Evolutionary conservation across 31 red algal species (phyloP).

Genomic region (Asparagopsis taxiformis): DNA sequence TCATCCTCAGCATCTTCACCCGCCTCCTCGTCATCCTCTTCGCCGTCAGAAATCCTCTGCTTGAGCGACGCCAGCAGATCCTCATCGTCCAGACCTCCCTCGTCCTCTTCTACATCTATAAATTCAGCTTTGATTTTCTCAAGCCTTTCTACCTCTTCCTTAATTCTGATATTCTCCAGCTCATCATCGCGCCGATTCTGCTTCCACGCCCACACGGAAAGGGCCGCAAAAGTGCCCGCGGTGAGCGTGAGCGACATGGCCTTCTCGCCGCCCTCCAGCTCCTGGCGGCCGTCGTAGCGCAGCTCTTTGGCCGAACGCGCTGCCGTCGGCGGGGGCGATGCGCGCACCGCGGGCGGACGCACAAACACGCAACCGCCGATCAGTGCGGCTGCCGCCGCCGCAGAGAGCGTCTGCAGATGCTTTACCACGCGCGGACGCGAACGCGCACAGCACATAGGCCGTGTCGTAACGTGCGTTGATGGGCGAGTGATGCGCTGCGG

Average conservation of each 20-base stretch:
- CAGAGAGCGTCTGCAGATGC: background rate
- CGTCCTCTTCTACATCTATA: conserved; percentile 67
- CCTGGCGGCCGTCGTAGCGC: conserved; percentile 50
- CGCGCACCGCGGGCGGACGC: conserved; percentile 2
- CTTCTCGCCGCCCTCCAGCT: conserved; percentile 45
- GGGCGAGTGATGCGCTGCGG: background rate
- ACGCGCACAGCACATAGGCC: background rate
- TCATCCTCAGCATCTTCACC: conserved; percentile 1
- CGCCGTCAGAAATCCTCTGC: conserved; percentile 29
- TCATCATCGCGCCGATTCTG: conserved; percentile 47
- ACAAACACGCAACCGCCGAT: background rate
- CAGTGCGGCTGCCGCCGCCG: conserved; percentile 1
- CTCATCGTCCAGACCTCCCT: conserved; percentile 61
- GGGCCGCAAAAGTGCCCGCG: conserved; percentile 47
- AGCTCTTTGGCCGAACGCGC: conserved; percentile 13
- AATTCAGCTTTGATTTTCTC: conserved; percentile 64
- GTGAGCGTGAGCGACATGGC: conserved; percentile 44
- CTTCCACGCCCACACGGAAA: conserved; percentile 54
- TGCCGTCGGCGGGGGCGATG: background rate
- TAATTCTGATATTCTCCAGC: conserved; percentile 61
- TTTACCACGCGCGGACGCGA: background rate
- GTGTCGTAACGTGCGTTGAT: background rate
- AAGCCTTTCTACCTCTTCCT: conserved; percentile 54
- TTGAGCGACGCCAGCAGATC: conserved; percentile 50
- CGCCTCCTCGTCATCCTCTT: conserved; percentile 29